These are phyloP conservation scores for Aspergillus luchuensis DNA, from an alignment of 2,329 filamentous ascomycete species.

Conservation along the genomic window DNA sequence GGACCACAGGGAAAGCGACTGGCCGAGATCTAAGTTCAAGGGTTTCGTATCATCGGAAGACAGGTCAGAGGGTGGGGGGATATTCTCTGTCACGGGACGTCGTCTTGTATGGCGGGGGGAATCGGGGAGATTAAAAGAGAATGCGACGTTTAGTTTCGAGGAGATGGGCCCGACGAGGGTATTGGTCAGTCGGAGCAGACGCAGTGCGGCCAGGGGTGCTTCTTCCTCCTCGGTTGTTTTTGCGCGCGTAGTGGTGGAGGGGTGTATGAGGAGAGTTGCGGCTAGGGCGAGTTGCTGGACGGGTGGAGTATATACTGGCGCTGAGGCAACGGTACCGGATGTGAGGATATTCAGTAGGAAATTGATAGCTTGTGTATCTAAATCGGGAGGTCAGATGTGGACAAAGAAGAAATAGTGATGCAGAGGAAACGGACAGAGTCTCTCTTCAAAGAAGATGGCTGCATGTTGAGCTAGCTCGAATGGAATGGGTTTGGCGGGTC, in stretches of 20 bases:
- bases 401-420: conserved; percentile 2
- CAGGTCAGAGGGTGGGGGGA: neutral
- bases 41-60: conserved; percentile 53
- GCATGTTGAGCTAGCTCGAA: conserved; percentile 67
- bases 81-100: conserved; percentile 27
- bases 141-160: conserved; percentile 69
- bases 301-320: conserved; percentile 65
- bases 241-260: conserved; percentile 73
- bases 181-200: conserved; percentile 70
- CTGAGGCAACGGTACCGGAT: conserved; percentile 38
- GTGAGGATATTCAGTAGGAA: conserved; percentile 57
- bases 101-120: conserved; percentile 35
- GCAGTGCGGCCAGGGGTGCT: conserved; percentile 67
- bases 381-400: conserved; percentile 9
- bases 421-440: conserved; percentile 58
- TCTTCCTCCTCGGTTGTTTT: conserved; percentile 61
- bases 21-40: conserved; percentile 63
- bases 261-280: conserved; percentile 81
- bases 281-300: conserved; percentile 74
- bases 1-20: conserved; percentile 68
- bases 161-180: conserved; percentile 68
- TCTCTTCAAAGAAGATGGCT: conserved; percentile 74
- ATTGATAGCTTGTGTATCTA: conserved; percentile 61
- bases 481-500: conserved; percentile 58
- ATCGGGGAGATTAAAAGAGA: conserved; percentile 60